phyloP scores from a whole-genome alignment of 2,329 filamentous ascomycete genomes.

The Magnaporthiopsis incrustans region DNA sequence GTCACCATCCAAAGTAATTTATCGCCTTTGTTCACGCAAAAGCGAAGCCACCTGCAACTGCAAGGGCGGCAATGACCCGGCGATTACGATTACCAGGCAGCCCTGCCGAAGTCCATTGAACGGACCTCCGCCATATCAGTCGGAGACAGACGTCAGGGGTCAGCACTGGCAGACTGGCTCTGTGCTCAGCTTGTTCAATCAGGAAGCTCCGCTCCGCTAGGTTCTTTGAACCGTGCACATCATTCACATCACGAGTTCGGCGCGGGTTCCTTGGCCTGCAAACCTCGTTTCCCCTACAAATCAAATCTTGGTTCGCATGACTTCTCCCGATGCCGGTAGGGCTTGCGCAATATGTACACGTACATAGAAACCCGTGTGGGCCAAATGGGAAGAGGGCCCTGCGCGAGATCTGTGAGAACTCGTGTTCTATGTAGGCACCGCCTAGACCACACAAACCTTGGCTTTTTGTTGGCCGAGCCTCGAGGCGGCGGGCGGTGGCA shows the following conservation, averaged over 20 bases:
- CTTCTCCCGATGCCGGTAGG: not conserved
- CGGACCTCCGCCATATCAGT: not conserved
- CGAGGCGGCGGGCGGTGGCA: not conserved
- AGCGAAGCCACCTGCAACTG: not conserved
- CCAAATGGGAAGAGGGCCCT: not conserved
- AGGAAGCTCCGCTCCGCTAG: not conserved
- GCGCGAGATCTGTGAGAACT: not conserved
- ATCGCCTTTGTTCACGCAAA: not conserved
- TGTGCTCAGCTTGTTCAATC: not conserved
- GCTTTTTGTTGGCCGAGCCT: not conserved
- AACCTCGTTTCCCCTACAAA: not conserved
- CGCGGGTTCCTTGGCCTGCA: not conserved
- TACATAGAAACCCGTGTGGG: not conserved
- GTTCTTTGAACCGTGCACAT: not conserved
- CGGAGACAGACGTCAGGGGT: not conserved
- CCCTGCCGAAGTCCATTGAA: not conserved
- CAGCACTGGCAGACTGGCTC: not conserved
- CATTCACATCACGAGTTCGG: not conserved
- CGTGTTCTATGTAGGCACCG: not conserved
- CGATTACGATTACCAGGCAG: not conserved
- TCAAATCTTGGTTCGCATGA: not conserved
- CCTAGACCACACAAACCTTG: not conserved
- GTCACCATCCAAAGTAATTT: not conserved
- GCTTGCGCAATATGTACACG: not conserved
- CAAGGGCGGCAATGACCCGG: not conserved